These are phyloP conservation scores for Sphagnum fallax DNA, from an alignment of 228 moss, liverwort and hornwort genomes.

Conservation along the genomic window DNA sequence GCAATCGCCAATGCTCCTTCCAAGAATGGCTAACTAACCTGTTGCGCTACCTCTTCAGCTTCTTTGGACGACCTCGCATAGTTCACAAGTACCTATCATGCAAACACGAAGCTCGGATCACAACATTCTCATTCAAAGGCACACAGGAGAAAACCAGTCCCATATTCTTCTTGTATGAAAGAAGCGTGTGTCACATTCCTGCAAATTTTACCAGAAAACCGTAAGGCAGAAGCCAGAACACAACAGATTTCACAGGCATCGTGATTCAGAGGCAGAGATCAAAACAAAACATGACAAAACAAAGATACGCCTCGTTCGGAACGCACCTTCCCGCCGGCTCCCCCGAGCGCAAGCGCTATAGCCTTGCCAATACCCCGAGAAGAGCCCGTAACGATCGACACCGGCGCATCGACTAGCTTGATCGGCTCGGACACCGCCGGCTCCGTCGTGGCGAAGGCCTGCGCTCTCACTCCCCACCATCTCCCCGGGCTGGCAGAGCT, in stretches of 20 bases:
- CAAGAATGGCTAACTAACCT: constrained; percentile 21
- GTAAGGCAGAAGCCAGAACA: no score
- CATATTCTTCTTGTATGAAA: no score
- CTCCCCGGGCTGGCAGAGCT: not conserved
- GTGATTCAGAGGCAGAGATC: no score
- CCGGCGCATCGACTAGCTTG: constrained; percentile 77
- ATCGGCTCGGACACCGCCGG: constrained; percentile 28
- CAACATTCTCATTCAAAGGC: no score
- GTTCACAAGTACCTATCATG: constrained; percentile 74
- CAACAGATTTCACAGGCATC: no score
- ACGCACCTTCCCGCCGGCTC: constrained; percentile 73
- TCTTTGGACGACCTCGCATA: constrained; percentile 86
- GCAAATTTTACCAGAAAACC: no score
- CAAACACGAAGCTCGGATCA: not conserved
- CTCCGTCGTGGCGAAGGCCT: constrained; percentile 48
- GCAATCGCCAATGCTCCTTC: no score
- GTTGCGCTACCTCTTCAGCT: constrained; percentile 79
- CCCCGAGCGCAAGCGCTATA: constrained; percentile 88
- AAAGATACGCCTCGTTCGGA: no score
- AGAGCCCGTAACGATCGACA: constrained; percentile 86
- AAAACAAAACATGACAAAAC: no score
- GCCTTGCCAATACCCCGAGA: constrained; percentile 95
- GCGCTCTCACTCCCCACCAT: constrained; percentile 20
- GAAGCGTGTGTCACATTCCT: no score
- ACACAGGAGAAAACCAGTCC: no score